These are phyloP conservation scores for Trypethelium eluteriae DNA, from an alignment of 495 filamentous ascomycete species.

Conservation along the genomic window DNA sequence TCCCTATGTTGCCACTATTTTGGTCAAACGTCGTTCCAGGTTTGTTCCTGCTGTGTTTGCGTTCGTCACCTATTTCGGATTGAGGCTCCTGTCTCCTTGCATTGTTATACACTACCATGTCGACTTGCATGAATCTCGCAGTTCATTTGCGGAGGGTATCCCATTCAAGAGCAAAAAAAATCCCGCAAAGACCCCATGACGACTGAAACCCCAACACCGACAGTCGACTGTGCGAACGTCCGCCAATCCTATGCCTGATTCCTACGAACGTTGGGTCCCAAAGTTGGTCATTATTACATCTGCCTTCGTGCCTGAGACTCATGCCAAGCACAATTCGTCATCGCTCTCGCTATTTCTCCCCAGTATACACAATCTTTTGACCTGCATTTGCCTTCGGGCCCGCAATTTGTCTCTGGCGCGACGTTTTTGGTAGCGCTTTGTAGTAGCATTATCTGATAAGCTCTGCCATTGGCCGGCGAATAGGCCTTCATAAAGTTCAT, in stretches of 20 bases:
- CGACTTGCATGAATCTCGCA: too few species aligned
- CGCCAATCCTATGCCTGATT: not conserved
- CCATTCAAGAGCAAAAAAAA: not conserved
- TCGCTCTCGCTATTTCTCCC: constrained; percentile 1
- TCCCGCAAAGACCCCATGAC: constrained; percentile 1
- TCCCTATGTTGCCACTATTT: too few species aligned
- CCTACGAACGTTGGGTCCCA: not conserved
- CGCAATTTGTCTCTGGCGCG: constrained; percentile 3
- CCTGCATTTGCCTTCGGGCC: not conserved
- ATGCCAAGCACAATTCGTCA: constrained; percentile 5
- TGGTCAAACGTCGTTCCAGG: too few species aligned
- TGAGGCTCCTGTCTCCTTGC: not conserved
- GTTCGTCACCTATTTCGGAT: not conserved
- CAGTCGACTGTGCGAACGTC: not conserved
- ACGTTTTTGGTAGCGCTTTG: not conserved
- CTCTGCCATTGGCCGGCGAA: constrained; percentile 18
- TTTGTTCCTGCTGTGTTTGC: not conserved
- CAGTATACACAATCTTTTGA: not conserved
- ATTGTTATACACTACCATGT: not conserved
- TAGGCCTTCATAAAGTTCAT: not conserved
- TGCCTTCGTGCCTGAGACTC: not conserved
- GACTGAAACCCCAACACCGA: not conserved
- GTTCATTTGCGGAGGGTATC: too few species aligned
- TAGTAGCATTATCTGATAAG: constrained; percentile 27
- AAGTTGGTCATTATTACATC: not conserved